Percentiles rank a stretch among this genome's conserved stretches.
These are phyloP conservation scores for Chlorella ohadii DNA, from an alignment of 139 green algal genomes.

Conservation along the genomic window DNA sequence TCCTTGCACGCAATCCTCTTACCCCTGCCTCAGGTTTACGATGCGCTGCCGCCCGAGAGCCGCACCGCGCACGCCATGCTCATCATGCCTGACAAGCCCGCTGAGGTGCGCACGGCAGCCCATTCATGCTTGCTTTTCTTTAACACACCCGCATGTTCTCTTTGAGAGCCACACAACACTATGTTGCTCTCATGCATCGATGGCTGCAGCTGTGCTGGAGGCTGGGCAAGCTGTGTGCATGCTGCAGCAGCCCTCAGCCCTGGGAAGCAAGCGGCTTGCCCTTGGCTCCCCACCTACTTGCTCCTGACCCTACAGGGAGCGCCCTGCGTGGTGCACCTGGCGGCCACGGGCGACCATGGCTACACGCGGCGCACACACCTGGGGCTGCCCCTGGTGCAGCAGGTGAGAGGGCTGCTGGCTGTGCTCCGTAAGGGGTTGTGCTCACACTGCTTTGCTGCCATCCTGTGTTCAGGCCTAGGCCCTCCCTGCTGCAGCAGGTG, in stretches of 20 bases:
- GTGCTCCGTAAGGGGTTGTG: not conserved
- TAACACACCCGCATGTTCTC: no score
- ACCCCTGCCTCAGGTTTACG: conserved; percentile 69
- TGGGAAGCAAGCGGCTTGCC: no score
- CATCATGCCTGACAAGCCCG: conserved; percentile 43
- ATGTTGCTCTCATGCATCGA: no score
- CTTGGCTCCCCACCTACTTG: no score
- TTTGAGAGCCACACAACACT: no score
- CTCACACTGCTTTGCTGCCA: not conserved
- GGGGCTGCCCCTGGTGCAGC: conserved; percentile 64
- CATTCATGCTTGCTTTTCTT: no score
- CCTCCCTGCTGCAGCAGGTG: no score
- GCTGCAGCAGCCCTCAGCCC: no score
- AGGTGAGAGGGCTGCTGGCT: conserved; percentile 41
- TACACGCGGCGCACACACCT: conserved; percentile 69
- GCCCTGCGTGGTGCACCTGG: conserved; percentile 80
- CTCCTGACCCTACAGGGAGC: not conserved
- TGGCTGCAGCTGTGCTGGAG: no score
- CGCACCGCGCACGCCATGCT: conserved; percentile 51
- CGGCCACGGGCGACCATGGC: conserved; percentile 86
- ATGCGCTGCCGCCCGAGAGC: conserved; percentile 72
- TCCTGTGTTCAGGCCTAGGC: no score
- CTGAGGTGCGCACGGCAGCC: not conserved
- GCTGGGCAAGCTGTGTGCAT: no score
- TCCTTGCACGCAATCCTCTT: no score